A percentile compares a stretch with the other conserved stretches of the same genome.
phyloP scores from a whole-genome alignment of 2,329 filamentous ascomycete species.

The Xylaria digitata region DNA sequence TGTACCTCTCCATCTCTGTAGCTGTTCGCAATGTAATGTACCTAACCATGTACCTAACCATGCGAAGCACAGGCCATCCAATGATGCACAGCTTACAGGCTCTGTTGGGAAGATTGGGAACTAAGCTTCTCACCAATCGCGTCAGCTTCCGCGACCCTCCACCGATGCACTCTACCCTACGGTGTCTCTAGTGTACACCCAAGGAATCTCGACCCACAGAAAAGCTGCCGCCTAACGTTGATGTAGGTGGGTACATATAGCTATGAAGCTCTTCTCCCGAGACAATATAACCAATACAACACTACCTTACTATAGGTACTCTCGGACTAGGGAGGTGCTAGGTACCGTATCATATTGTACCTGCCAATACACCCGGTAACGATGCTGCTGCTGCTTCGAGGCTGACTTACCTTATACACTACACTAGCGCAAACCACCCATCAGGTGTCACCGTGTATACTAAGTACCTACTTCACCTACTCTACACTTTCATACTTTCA shows the following conservation, averaged over 20 bases:
- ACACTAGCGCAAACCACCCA: too few species aligned
- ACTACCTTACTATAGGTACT: too few species aligned
- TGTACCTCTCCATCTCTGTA: not conserved
- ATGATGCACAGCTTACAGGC: conserved; percentile 37
- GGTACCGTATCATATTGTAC: conserved; percentile 1
- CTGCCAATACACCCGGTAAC: not conserved
- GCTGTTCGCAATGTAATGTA: not conserved
- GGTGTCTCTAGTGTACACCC: not conserved
- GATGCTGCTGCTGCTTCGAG: not conserved
- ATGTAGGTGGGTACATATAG: too few species aligned
- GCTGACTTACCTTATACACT: conserved; percentile 2
- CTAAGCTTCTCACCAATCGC: conserved; percentile 38
- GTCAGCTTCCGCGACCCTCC: conserved; percentile 38
- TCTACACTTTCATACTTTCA: not conserved
- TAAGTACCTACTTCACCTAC: not conserved
- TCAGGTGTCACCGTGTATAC: too few species aligned
- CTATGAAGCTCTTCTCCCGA: conserved; percentile 5
- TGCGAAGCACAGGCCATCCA: conserved; percentile 36
- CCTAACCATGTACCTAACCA: not conserved
- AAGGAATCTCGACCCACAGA: conserved; percentile 19
- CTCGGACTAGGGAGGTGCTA: too few species aligned
- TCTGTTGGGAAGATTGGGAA: conserved; percentile 32
- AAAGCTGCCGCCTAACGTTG: conserved; percentile 7
- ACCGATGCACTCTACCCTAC: conserved; percentile 1
- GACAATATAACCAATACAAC: too few species aligned